phyloP scores from a whole-genome alignment of 176 grass and related monocot genomes.

The Oryza rufipogon region DNA sequence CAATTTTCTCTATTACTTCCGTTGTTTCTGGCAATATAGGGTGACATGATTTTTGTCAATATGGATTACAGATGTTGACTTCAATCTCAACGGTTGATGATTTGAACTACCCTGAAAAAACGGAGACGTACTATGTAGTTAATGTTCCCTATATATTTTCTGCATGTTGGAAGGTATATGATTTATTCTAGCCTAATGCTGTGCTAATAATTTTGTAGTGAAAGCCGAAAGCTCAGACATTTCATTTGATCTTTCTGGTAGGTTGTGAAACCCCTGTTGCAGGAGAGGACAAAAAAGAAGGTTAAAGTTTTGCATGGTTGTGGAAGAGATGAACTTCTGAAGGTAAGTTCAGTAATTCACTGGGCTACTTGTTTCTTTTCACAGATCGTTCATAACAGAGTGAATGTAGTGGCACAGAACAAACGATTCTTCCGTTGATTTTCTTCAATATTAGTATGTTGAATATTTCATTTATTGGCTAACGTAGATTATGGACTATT shows the following conservation, averaged over 20 bases:
- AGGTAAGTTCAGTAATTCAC: constrained; percentile 50
- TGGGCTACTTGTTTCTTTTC: neutral
- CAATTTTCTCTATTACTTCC: neutral
- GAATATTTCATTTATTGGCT: constrained; percentile 1
- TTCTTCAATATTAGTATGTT: neutral
- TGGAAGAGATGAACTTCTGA: constrained; percentile 84
- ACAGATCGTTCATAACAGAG: neutral
- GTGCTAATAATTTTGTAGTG: neutral
- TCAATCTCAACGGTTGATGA: constrained; percentile 93
- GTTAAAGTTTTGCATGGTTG: constrained; percentile 79
- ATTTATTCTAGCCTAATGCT: neutral
- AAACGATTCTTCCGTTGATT: neutral
- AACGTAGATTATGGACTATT: constrained; percentile 82
- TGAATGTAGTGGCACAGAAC: neutral
- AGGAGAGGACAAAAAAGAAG: constrained; percentile 96
- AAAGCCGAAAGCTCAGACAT: constrained; percentile 11
- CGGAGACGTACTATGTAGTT: constrained; percentile 93
- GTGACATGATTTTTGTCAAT: constrained; percentile 40
- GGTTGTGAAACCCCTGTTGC: constrained; percentile 94
- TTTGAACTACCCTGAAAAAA: constrained; percentile 96
- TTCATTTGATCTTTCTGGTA: constrained; percentile 48
- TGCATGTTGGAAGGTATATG: constrained; percentile 87
- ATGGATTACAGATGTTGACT: constrained; percentile 78
- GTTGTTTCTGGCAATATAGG: constrained; percentile 32
- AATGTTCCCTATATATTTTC: constrained; percentile 96